Evolutionary conservation across 768 basidiomycete genomes (phyloP).

Genomic region (Mrakia blollopis): DNA sequence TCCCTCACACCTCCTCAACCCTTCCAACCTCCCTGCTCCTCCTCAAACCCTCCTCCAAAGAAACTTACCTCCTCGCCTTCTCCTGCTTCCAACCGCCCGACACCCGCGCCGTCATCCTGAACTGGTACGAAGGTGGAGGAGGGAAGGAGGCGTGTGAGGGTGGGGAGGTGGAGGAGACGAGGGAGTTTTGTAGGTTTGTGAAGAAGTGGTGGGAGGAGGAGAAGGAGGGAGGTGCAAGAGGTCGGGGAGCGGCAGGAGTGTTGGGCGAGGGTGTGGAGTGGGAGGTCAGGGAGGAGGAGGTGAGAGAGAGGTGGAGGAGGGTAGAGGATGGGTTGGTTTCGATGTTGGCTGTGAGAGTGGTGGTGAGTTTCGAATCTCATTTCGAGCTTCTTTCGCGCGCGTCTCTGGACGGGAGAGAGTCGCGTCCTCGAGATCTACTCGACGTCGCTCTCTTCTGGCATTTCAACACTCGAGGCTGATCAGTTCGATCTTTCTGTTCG

Average conservation of each 20-base stretch:
- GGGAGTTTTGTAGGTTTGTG: neutral
- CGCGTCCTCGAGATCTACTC: too few species aligned
- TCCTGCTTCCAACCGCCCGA: neutral
- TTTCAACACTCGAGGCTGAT: neutral
- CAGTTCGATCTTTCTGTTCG: too few species aligned
- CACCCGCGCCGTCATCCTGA: neutral
- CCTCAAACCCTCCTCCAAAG: neutral
- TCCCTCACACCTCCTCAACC: conserved; percentile 1
- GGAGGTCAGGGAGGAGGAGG: neutral
- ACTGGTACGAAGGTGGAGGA: neutral
- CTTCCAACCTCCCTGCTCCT: neutral
- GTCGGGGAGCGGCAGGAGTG: neutral
- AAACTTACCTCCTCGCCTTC: neutral
- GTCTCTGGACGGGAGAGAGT: neutral
- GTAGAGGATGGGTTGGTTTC: neutral
- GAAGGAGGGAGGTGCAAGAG: neutral
- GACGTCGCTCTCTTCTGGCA: too few species aligned
- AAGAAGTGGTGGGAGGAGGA: conserved; percentile 5
- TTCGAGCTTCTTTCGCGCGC: neutral
- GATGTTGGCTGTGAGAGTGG: neutral
- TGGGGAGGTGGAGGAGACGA: neutral
- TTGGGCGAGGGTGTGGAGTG: too few species aligned
- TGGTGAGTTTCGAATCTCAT: too few species aligned
- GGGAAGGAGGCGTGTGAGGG: neutral
- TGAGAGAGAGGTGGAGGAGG: neutral